These are phyloP conservation scores for Neurospora sp. DNA, from an alignment of 495 filamentous ascomycete genomes.

Conservation along the genomic window DNA sequence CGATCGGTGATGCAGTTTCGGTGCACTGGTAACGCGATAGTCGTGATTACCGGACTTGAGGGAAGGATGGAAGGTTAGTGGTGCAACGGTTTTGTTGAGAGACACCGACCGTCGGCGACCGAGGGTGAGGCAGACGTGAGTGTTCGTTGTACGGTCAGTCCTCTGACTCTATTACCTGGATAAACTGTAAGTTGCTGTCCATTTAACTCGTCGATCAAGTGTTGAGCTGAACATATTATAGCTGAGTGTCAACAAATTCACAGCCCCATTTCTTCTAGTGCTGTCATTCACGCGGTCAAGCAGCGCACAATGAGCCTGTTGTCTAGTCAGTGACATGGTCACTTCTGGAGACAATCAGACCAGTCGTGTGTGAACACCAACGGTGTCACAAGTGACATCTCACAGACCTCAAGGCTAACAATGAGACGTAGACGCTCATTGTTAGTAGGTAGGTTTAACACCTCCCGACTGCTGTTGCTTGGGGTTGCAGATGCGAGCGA, in stretches of 20 bases:
- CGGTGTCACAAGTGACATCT: neutral
- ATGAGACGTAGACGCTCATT: neutral
- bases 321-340: neutral
- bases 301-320: neutral
- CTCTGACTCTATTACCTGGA: neutral
- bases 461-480: neutral
- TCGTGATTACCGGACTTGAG: neutral
- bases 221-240: neutral
- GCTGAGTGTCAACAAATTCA: neutral
- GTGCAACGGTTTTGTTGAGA: neutral
- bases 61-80: neutral
- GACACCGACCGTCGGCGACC: neutral
- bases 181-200: neutral
- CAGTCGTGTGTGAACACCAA: neutral
- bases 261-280: neutral
- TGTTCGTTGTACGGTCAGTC: neutral
- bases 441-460: neutral
- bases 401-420: neutral
- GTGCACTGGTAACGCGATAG: neutral
- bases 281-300: neutral
- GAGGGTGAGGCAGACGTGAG: neutral
- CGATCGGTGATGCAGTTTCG: neutral
- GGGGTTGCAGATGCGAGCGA: neutral
- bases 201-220: neutral
- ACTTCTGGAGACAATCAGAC: neutral